Conservation (phyloP, 83 land plant genomes). For the Thuja plicata region DNA sequence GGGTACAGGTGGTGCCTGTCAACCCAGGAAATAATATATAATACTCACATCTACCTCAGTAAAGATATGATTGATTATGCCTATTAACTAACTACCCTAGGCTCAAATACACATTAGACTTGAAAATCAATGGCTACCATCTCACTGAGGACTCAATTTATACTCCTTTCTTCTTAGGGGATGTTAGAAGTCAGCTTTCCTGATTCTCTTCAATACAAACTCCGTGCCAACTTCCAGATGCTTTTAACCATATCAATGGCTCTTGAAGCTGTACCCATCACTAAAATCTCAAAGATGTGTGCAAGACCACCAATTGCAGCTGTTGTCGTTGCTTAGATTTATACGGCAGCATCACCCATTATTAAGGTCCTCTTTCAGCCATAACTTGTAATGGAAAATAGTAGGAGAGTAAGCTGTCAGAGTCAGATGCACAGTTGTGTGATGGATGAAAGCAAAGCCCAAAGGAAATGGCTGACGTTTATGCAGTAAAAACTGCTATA, state of each 20-base stretch:
- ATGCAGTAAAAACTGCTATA: slow-evolving; percentile 10
- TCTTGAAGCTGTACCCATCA: slow-evolving; percentile 1
- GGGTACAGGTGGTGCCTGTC: neutral
- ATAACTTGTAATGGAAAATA: neutral
- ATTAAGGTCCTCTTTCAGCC: slow-evolving; percentile 12
- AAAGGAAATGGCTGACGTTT: slow-evolving; percentile 12
- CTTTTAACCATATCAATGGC: neutral
- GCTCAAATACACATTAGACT: slow-evolving; percentile 14
- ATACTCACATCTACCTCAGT: slow-evolving; percentile 9
- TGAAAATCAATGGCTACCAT: slow-evolving; percentile 6
- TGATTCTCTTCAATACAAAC: neutral
- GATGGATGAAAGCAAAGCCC: neutral
- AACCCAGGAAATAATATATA: slow-evolving; percentile 14
- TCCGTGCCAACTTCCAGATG: slow-evolving; percentile 11
- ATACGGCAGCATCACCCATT: slow-evolving; percentile 10
- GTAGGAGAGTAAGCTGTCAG: slow-evolving; percentile 8
- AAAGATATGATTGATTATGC: slow-evolving; percentile 11
- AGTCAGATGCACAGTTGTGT: neutral
- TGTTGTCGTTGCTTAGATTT: neutral
- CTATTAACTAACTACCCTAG: slow-evolving; percentile 9
- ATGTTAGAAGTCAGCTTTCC: slow-evolving; percentile 5
- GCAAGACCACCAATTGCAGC: neutral
- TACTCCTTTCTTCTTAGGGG: slow-evolving; percentile 1
- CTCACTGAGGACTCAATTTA: neutral
- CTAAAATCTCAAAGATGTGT: neutral